Base-by-base conservation (phyloP, 2,329 filamentous ascomycete species). In the Xylariaceae sp. region DNA sequence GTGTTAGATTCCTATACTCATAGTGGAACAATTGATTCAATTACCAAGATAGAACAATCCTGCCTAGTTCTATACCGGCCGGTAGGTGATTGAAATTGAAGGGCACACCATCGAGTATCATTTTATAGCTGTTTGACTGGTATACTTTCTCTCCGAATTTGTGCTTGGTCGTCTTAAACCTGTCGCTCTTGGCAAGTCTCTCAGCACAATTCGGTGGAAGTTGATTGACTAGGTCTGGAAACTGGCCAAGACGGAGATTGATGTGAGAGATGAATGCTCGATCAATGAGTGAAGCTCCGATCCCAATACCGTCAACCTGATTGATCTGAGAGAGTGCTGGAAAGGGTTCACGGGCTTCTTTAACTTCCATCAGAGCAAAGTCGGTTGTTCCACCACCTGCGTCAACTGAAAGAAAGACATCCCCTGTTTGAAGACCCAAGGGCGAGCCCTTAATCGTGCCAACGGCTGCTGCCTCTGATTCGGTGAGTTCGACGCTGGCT, bases 381-480 rank as follows among this genome's bases (percentile, higher is more conserved):
- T 74, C 71, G 1, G 71, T 74, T 0, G 71, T 75, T 2, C 72
- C 71, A 4, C 71, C 72, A 0, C 72, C 71, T 0, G 71, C 71
- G 20, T 74, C 71, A 7, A 73, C 66, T 0, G 68, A 66, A 3
- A 74, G 50, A 40, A 74, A 72, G 7, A 73, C 58, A 32, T 66
- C 66, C 20, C 64, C 68, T 16, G 56, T 46, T 6, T 56, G 44
- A 44, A 74, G 71, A 21, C 43, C 52, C 22, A 73, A 54, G 4
- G 69, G 57, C 11, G 67, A 66, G 14, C 65, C 66, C 55, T 72
- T 73, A 45, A 73, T 64, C 0, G 70, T 73, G 0, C 70, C 69
- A 5, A 75, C 70, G 1, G 72, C 69, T 2, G 72, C 72, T 1
- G 72, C 71, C 49, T 75, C 71, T 2, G 72, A 70, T 50, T 75